Conservation (phyloP, 805 yeast genomes). For the Barnettozyma populi region DNA sequence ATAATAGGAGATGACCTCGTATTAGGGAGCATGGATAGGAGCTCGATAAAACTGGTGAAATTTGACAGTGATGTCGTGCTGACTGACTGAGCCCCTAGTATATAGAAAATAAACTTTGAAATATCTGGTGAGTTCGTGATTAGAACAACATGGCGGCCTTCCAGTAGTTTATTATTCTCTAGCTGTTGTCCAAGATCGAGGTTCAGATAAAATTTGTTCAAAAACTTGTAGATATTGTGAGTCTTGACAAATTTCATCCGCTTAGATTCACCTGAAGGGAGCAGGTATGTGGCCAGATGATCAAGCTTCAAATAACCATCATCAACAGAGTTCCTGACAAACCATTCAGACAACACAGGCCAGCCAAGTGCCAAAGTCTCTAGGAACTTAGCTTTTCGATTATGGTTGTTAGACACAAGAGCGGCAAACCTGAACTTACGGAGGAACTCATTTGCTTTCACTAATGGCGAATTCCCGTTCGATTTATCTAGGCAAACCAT, state of each 20-base stretch:
- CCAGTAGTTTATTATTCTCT: conserved; percentile 29
- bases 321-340: conserved; percentile 44
- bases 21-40: background rate
- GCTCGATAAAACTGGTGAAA: conserved; percentile 4
- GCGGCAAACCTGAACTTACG: conserved; percentile 51
- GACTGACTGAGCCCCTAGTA: conserved; percentile 37
- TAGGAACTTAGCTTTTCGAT: conserved; percentile 69
- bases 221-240: conserved; percentile 41
- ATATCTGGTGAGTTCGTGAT: conserved; percentile 23
- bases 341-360: conserved; percentile 69
- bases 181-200: conserved; percentile 36
- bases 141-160: conserved; percentile 18
- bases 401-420: conserved; percentile 43
- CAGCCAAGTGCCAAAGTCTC: conserved; percentile 78
- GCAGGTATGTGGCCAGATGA: conserved; percentile 47
- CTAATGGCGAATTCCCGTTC: conserved; percentile 1
- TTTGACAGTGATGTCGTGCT: conserved; percentile 1
- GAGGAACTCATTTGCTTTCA: conserved; percentile 9
- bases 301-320: conserved; percentile 22
- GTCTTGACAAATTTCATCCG: conserved; percentile 41
- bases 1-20: conserved; percentile 12
- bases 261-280: conserved; percentile 69
- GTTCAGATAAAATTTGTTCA: conserved; percentile 31
- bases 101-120: conserved; percentile 38
- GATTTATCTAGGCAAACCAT: conserved; percentile 17